Conservation (phyloP, 2,329 filamentous ascomycete genomes). For the Myriosclerotinia duriaeana region DNA sequence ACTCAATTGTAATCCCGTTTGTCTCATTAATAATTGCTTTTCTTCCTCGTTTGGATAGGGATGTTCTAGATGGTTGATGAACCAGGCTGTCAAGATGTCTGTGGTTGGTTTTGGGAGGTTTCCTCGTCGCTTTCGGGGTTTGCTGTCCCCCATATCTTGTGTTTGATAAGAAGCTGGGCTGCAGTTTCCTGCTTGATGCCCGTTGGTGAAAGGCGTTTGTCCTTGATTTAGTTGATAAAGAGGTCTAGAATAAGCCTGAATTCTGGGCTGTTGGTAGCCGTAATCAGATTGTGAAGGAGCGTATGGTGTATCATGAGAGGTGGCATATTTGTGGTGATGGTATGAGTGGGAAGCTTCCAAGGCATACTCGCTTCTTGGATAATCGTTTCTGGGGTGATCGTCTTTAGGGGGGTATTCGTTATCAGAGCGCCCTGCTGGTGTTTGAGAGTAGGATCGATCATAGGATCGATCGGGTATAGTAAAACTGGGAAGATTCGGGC, state of each 20-base stretch:
- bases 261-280: conserved; percentile 25
- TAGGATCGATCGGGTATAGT: conserved; percentile 1
- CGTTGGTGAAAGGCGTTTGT: conserved; percentile 33
- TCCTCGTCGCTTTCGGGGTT: conserved; percentile 62
- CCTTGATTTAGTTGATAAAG: conserved; percentile 27
- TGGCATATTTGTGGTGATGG: background rate
- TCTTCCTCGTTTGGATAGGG: conserved; percentile 88
- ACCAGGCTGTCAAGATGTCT: conserved; percentile 78
- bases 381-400: conserved; percentile 9
- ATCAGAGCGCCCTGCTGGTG: background rate
- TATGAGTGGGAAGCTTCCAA: conserved; percentile 14
- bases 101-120: conserved; percentile 91
- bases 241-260: conserved; percentile 3
- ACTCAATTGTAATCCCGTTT: conserved; percentile 78
- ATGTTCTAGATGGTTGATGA: conserved; percentile 71
- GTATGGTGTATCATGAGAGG: conserved; percentile 5
- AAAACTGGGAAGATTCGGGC: conserved; percentile 1
- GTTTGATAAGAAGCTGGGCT: background rate
- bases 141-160: conserved; percentile 30
- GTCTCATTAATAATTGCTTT: conserved; percentile 75
- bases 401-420: background rate
- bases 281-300: conserved; percentile 9
- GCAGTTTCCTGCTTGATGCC: conserved; percentile 15
- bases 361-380: conserved; percentile 15
- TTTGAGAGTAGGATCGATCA: background rate